These are phyloP conservation scores for Tylopilus sp. DNA, from an alignment of 768 basidiomycete species.

Conservation along the genomic window DNA sequence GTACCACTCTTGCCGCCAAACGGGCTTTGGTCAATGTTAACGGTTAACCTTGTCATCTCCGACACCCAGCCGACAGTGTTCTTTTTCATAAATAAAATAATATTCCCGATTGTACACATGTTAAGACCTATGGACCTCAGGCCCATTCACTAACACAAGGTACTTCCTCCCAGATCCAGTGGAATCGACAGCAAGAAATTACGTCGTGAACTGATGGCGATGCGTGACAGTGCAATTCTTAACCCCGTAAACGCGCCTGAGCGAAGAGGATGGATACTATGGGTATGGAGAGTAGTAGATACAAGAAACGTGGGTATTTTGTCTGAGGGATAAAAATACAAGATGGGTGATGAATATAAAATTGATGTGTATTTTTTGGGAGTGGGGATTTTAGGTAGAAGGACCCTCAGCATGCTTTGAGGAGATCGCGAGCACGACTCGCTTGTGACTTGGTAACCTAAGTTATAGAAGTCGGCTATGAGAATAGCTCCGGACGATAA, in stretches of 20 bases:
- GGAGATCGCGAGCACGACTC: slow-evolving; percentile 51
- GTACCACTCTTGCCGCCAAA: no score
- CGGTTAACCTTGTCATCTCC: no score
- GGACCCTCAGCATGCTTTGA: slow-evolving; percentile 51
- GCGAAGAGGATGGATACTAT: background rate
- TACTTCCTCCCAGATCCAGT: no score
- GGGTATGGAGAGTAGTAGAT: background rate
- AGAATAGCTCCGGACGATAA: slow-evolving; percentile 13
- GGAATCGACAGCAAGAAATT: slow-evolving; percentile 11
- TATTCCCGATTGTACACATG: no score
- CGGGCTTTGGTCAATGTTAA: no score
- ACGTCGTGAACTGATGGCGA: slow-evolving; percentile 3
- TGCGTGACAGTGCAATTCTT: background rate
- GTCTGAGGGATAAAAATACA: slow-evolving; percentile 11
- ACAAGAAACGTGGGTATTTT: slow-evolving; percentile 15
- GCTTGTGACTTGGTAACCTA: slow-evolving; percentile 60
- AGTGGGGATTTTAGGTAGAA: background rate
- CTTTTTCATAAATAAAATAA: no score
- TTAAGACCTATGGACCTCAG: no score
- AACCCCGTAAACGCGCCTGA: background rate
- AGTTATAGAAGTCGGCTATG: background rate
- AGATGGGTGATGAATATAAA: background rate
- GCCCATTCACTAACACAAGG: no score
- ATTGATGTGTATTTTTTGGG: background rate
- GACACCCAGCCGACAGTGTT: no score